A percentile compares a stretch with the other conserved stretches of the same genome.
Evolutionary conservation across 169 alveolate species (phyloP).

Genomic region (Fabrea salina): DNA sequence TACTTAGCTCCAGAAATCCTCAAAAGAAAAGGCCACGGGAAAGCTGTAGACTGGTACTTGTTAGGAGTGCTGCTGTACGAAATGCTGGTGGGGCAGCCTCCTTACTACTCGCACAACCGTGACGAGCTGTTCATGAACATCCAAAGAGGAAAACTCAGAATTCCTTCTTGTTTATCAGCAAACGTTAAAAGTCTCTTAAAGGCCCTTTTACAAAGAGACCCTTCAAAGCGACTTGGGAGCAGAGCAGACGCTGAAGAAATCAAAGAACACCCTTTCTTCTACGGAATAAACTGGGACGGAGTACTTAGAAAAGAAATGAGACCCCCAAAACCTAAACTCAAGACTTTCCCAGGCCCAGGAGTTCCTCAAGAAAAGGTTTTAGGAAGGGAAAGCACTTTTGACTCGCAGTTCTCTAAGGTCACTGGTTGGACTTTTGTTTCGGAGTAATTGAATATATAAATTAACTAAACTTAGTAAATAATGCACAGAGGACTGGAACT

Average conservation of each 20-base stretch:
- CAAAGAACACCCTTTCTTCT: constrained; percentile 48
- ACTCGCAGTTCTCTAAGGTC: too few species aligned
- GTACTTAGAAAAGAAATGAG: constrained; percentile 50
- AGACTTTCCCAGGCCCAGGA: not conserved
- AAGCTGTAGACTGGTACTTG: constrained; percentile 85
- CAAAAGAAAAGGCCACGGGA: constrained; percentile 79
- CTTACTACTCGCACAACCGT: constrained; percentile 57
- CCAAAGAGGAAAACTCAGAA: constrained; percentile 50
- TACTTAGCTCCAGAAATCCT: constrained; percentile 87
- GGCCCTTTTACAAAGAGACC: constrained; percentile 46
- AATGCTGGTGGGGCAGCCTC: constrained; percentile 81
- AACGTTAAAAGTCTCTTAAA: constrained; percentile 49
- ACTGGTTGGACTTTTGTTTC: constrained; percentile 24
- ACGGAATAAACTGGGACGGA: constrained; percentile 49
- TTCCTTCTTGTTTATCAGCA: constrained; percentile 53
- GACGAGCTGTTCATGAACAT: constrained; percentile 65
- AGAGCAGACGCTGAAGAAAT: constrained; percentile 51
- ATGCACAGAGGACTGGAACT: too few species aligned
- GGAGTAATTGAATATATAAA: too few species aligned
- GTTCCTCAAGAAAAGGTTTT: not conserved
- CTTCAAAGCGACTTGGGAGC: constrained; percentile 50
- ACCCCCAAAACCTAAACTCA: constrained; percentile 41
- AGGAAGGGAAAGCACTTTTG: constrained; percentile 2
- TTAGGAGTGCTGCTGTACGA: constrained; percentile 83
- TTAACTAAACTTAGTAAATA: too few species aligned